Evolutionary conservation across 2,329 filamentous ascomycete genomes (phyloP), one percentile per base, ranked within the genome.

Genomic region (Aureobasidium sp.): DNA sequence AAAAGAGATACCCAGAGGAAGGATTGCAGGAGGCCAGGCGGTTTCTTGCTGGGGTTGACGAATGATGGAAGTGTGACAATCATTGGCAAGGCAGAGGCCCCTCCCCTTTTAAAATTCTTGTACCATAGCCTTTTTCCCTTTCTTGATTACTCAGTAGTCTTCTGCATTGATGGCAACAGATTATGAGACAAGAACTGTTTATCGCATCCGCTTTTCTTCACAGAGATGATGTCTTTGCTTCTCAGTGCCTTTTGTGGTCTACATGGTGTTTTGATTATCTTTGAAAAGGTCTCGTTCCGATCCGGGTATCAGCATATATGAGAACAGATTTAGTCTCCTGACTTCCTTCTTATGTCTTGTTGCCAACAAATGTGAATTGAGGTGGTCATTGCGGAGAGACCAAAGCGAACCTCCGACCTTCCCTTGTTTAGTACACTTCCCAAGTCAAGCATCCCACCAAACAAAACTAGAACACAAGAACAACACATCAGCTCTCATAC

Each of bases 1-100:
- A 39, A 48, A 48, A 59, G 56, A 59, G 56, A 59, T 59, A 59
- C 56, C 56, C 56, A 48, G 32, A 59, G 44, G 44, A 37, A 48
- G 44, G 56, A 59, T 29, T 55, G 53, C 53, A 57, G 53, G 53
- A 55, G 51, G 37, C 5, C 27, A 20, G 41, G 53, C 39, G 7
- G 32, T 20, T 57, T 47, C 32, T 32, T n/a, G 23, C 26, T 8
- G 8, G 26, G 5, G 37, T n/a, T 51, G 47, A 44, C 26, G 53
- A 29, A 32, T 34, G 53, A 46, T 20, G 39, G 53, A 48, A 29
- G 56, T 23, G 23, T 39, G 55, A 46, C 6, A 47, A 56, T 42
- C 44, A 46, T 44, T 37, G 39, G 52, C 53, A 46, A 48, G 53
- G 41, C 29, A 36, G 53, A 46, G 53, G 53, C 53, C 39, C 17